Percentiles rank a stretch among this genome's conserved stretches.
Evolutionary conservation across 2,329 filamentous ascomycete genomes (phyloP).

Genomic region (Verticillium isaacii): DNA sequence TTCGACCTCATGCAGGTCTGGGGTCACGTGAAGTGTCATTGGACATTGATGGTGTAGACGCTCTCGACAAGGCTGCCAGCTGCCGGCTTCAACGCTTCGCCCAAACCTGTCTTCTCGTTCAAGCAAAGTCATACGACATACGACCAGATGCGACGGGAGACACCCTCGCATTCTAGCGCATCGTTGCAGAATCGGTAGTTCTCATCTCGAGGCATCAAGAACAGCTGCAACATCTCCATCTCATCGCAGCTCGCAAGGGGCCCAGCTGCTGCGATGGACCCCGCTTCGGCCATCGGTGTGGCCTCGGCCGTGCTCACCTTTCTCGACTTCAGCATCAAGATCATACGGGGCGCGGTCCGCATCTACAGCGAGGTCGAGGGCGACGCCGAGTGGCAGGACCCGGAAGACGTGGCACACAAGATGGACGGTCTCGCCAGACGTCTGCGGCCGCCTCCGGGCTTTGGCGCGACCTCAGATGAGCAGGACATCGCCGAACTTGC

Average conservation of each 20-base stretch:
- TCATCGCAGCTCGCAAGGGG: not conserved
- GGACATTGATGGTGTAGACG: no score
- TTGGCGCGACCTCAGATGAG: conserved; percentile 1
- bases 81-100: no score
- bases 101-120: no score
- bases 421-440: conserved; percentile 1
- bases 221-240: no score
- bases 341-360: conserved; percentile 35
- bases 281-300: conserved; percentile 31
- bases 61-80: no score
- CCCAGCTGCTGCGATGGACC: conserved; percentile 11
- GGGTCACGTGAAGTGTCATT: no score
- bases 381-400: conserved; percentile 20
- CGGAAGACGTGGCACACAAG: conserved; percentile 1
- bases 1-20: no score
- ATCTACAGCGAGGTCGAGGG: conserved; percentile 41
- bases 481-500: conserved; percentile 6
- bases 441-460: not conserved
- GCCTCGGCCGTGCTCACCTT: conserved; percentile 39
- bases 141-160: no score
- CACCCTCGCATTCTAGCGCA: no score
- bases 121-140: no score
- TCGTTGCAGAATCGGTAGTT: no score
- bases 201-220: no score
- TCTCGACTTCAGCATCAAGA: conserved; percentile 37